Conservation (phyloP, 208 protist species). For the Phytomonas sp. region DNA sequence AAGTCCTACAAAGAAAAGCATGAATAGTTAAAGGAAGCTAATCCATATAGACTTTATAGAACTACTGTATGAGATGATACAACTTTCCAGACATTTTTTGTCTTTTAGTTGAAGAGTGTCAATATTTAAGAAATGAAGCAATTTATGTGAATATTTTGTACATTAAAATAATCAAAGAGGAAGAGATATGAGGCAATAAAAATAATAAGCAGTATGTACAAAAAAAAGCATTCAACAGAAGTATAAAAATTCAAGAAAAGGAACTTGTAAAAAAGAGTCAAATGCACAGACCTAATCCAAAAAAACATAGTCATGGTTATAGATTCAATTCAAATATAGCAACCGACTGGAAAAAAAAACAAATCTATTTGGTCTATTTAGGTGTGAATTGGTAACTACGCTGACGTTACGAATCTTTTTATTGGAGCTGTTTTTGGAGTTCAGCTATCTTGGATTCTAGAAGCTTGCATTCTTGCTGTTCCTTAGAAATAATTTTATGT, state of each 20-base stretch:
- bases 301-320: neutral
- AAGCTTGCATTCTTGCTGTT: constrained; percentile 30
- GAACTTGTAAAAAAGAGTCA: neutral
- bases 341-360: neutral
- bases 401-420: constrained; percentile 47
- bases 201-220: constrained; percentile 6
- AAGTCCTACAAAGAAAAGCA: neutral
- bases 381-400: constrained; percentile 22
- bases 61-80: neutral
- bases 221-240: neutral
- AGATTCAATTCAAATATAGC: neutral
- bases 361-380: neutral
- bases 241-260: neutral
- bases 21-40: neutral
- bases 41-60: neutral
- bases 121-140: neutral
- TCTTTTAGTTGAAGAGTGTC: neutral
- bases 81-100: neutral
- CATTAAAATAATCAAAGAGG: neutral
- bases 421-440: constrained; percentile 30
- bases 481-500: constrained; percentile 17
- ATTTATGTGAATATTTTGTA: neutral
- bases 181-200: neutral
- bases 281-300: neutral
- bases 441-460: constrained; percentile 42